Evolutionary conservation across 1,139 yeast genomes (phyloP), one percentile per base, ranked within the genome.

Genomic region (Geotrichum bryndzae): DNA sequence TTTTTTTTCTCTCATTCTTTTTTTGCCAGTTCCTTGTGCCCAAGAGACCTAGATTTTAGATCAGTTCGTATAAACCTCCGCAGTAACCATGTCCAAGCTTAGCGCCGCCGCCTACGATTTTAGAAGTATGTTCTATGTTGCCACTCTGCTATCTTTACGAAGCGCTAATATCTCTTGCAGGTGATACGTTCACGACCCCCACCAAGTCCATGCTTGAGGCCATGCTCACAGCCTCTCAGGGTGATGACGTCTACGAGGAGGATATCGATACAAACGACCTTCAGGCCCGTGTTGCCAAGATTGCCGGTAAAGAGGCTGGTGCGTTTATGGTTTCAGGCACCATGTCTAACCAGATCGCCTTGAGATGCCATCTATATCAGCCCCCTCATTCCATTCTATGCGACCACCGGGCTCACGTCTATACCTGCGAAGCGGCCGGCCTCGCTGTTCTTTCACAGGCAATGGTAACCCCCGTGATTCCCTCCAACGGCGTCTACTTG

Each of bases 111-210:
- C 69, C 69, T 73, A 55, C 51, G 72, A 69, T 31, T 69, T 68
- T 59, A 63, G 69, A 61, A 67, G 71, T 67, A 62, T 10, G 69
- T 63, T 7, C 10, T 15, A 55, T 23, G 8, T 13, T 15, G 11
- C 23, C 27, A n/a, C 22, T 29, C 15, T 10, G 18, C 11, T 51
- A 25, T 22, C 7, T 35, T 50, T 45, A 45, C 46, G 29, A 2
- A 15, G 23, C 27, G 54, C 38, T 51, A 29, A 50, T 18, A 41
- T 51, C 53, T 27, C 13, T 22, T 23, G 38, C 64, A 72, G 70
- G 94, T 72, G 98, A 92, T 73, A 92, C 97, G 1, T 91, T 92
- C 82, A 92, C 97, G 11, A 90, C 90, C 13, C 98, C 97, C 48
- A 87, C 96, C 2, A 80, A 80, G 61, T 78, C 84, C 58, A 91